These are phyloP conservation scores for Apiospora rasikravindrae DNA, from an alignment of 2,329 filamentous ascomycete genomes.

Conservation along the genomic window DNA sequence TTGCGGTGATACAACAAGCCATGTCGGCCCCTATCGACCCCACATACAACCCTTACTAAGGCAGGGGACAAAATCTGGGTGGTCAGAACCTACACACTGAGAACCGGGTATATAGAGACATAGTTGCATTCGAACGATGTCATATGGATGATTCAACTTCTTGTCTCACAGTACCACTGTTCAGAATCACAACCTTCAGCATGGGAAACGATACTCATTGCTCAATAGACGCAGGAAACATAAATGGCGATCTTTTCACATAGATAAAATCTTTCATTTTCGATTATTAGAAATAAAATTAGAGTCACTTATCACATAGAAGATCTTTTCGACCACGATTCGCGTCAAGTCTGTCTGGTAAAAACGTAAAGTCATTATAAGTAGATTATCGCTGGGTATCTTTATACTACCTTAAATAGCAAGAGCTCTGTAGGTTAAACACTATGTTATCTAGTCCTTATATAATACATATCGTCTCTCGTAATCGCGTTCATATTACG, in stretches of 20 bases:
- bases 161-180: not conserved
- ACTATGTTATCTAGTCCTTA: not conserved
- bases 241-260: not conserved
- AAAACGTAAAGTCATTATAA: too few species aligned
- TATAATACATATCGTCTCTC: not conserved
- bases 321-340: too few species aligned
- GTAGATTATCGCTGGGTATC: too few species aligned
- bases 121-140: not conserved
- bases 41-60: not conserved
- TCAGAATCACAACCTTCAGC: not conserved
- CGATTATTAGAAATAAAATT: too few species aligned
- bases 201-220: not conserved
- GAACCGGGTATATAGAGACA: not conserved
- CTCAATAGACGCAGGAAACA: not conserved
- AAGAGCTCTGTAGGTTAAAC: not conserved
- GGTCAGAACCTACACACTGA: too few species aligned
- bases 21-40: not conserved
- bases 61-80: not conserved
- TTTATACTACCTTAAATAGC: too few species aligned
- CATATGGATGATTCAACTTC: not conserved
- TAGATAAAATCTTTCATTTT: too few species aligned
- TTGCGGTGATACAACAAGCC: conserved; percentile 1
- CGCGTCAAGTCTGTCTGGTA: too few species aligned
- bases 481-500: too few species aligned
- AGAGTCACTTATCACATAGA: too few species aligned